These are phyloP conservation scores for Fusarium zealandicum DNA, from an alignment of 2,329 filamentous ascomycete species.

Conservation along the genomic window DNA sequence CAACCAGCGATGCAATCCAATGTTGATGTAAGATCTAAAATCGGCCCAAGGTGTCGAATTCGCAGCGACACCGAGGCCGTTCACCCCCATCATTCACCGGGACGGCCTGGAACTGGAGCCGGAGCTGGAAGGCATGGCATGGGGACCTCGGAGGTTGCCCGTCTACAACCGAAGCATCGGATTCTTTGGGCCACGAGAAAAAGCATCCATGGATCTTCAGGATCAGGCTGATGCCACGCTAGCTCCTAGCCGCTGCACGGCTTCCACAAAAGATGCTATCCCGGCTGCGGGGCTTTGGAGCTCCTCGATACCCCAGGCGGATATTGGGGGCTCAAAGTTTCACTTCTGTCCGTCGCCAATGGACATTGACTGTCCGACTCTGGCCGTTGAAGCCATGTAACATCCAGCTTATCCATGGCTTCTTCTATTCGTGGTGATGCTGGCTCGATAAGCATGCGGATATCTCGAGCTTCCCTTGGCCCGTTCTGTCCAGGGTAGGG, in stretches of 20 bases:
- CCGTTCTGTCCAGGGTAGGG: background rate
- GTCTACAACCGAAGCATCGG: conserved; percentile 10
- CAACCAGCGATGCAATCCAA: background rate
- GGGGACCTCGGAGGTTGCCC: conserved; percentile 32
- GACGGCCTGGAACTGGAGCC: conserved; percentile 18
- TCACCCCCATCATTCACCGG: conserved; percentile 22
- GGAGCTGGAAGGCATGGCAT: conserved; percentile 11
- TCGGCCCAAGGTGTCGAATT: conserved; percentile 6
- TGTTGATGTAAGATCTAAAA: conserved; percentile 29
- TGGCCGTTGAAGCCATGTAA: too few relatives aligned
- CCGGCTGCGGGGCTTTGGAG: conserved; percentile 1
- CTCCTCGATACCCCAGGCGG: conserved; percentile 5
- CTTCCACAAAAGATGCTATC: background rate
- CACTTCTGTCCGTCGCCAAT: too few relatives aligned
- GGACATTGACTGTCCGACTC: too few relatives aligned
- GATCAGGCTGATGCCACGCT: conserved; percentile 15
- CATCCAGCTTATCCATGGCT: background rate
- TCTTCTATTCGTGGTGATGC: background rate
- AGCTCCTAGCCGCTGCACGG: background rate
- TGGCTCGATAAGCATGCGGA: conserved; percentile 7
- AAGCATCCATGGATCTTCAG: conserved; percentile 8
- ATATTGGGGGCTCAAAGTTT: conserved; percentile 1
- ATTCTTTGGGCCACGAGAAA: background rate
- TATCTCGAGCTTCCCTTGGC: background rate
- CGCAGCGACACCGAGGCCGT: conserved; percentile 9